Conservation (phyloP, 306 rosid species). For the Prunus armeniaca region DNA sequence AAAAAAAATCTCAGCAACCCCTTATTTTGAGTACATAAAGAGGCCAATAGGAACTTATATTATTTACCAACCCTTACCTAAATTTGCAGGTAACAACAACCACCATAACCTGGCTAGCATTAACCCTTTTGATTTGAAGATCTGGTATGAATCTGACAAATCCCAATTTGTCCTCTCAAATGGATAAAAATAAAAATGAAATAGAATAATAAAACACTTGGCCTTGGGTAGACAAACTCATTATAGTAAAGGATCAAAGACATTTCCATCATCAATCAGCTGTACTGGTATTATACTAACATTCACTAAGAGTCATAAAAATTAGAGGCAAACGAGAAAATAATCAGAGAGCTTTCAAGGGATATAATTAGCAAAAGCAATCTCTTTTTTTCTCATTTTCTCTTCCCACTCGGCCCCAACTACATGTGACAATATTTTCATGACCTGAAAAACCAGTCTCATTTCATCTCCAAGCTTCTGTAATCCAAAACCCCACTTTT, state of each 20-base stretch:
- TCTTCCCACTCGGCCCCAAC: conserved; percentile 10
- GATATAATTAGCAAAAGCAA: conserved; percentile 15
- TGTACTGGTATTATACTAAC: conserved; percentile 56
- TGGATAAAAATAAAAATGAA: background rate
- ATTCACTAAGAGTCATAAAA: conserved; percentile 48
- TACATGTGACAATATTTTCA: conserved; percentile 4
- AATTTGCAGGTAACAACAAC: conserved; percentile 2
- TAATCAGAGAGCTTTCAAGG: conserved; percentile 12
- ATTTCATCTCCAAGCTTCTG: conserved; percentile 85
- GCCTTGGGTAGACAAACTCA: background rate
- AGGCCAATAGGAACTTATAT: background rate
- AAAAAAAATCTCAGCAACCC: background rate
- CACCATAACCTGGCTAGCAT: background rate
- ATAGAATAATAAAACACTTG: background rate
- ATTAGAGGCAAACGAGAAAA: conserved; percentile 27
- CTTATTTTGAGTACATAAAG: background rate
- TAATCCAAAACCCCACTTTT: conserved; percentile 70
- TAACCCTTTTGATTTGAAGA: background rate
- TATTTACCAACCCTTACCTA: conserved; percentile 6
- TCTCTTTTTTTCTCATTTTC: conserved; percentile 19
- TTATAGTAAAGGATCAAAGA: conserved; percentile 7
- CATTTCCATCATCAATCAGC: conserved; percentile 29
- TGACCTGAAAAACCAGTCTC: background rate
- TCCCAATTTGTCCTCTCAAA: conserved; percentile 9
- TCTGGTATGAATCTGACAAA: conserved; percentile 18